Conservation (phyloP, 768 basidiomycete species). For the Xerocomus potaroensis region DNA sequence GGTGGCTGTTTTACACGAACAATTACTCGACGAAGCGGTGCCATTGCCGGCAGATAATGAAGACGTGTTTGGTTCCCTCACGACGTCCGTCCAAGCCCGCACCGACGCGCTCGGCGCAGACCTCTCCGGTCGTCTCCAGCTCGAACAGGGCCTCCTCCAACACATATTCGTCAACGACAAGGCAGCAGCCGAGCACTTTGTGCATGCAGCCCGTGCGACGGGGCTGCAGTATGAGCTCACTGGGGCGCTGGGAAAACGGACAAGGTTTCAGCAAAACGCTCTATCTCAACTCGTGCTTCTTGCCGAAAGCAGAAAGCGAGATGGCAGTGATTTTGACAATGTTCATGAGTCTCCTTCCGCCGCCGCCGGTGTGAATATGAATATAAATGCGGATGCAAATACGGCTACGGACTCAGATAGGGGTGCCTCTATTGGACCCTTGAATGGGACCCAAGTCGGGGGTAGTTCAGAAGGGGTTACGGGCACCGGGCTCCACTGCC, state of each 20-base stretch:
- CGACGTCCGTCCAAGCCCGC: slow-evolving; percentile 36
- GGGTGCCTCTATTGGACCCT: not conserved
- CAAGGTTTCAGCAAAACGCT: slow-evolving; percentile 86
- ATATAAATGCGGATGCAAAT: not conserved
- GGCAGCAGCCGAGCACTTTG: slow-evolving; percentile 69
- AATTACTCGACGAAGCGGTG: slow-evolving; percentile 77
- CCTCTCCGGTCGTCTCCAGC: slow-evolving; percentile 58
- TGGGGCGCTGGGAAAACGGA: slow-evolving; percentile 89
- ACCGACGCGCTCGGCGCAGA: slow-evolving; percentile 55
- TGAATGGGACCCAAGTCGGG: slow-evolving; percentile 6
- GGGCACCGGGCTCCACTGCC: slow-evolving; percentile 12
- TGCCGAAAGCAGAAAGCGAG: slow-evolving; percentile 70
- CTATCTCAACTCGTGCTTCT: slow-evolving; percentile 89
- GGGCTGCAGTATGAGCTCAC: slow-evolving; percentile 87
- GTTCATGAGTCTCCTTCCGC: slow-evolving; percentile 6
- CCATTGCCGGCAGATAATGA: slow-evolving; percentile 47
- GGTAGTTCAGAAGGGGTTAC: not conserved
- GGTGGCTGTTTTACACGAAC: slow-evolving; percentile 64
- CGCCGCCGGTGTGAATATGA: not conserved
- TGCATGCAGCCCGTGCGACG: slow-evolving; percentile 70
- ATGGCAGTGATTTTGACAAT: slow-evolving; percentile 18
- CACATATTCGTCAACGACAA: slow-evolving; percentile 76
- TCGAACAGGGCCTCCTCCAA: slow-evolving; percentile 78
- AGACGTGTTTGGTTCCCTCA: slow-evolving; percentile 38
- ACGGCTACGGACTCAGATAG: too few relatives aligned